phyloP scores from a whole-genome alignment of 805 yeast species.

The Metschnikowia anglica region DNA sequence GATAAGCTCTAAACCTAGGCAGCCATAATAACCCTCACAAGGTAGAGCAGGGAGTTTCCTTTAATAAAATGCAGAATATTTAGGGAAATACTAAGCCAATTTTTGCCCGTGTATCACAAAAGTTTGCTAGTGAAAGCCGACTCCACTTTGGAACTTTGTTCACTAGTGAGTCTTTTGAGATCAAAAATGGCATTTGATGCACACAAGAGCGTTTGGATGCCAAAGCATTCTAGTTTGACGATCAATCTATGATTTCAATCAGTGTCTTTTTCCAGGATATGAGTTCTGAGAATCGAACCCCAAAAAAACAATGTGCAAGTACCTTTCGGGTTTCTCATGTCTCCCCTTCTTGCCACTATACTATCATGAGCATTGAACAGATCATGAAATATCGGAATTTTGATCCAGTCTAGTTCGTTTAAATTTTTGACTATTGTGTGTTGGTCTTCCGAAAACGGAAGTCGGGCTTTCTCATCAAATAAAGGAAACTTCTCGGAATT shows the following conservation, averaged over 20 bases:
- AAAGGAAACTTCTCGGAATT: constrained; percentile 23
- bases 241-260: not conserved
- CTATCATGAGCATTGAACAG: constrained; percentile 83
- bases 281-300: constrained; percentile 40
- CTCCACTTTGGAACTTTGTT: too few species aligned
- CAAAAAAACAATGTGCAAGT: constrained; percentile 53
- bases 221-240: not conserved
- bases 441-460: constrained; percentile 41
- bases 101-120: too few species aligned
- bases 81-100: too few species aligned
- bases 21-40: too few species aligned
- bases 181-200: too few species aligned
- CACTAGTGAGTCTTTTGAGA: too few species aligned
- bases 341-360: constrained; percentile 75
- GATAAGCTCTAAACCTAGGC: too few species aligned
- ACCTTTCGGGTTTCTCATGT: constrained; percentile 50
- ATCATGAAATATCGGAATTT: constrained; percentile 70
- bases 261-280: constrained; percentile 18
- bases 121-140: too few species aligned
- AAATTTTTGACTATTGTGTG: constrained; percentile 49
- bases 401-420: constrained; percentile 70
- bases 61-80: too few species aligned
- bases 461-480: constrained; percentile 31
- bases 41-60: too few species aligned
- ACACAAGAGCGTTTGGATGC: not conserved